Evolutionary conservation across 768 basidiomycete genomes (phyloP), one percentile per base, ranked within the genome.

Genomic region (Pulveroboletus sp.): DNA sequence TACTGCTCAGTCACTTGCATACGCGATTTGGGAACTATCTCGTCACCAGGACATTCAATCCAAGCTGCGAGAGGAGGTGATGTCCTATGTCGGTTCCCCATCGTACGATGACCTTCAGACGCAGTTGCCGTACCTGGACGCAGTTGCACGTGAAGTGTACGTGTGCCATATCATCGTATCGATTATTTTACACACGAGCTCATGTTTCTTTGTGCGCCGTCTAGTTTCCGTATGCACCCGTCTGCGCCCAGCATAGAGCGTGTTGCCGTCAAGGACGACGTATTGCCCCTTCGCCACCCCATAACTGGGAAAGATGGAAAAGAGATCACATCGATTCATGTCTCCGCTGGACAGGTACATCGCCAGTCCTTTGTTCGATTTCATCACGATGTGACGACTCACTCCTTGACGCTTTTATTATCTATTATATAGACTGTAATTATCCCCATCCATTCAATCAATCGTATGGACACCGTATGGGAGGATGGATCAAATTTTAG

Each of bases 11-110:
- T 33, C 50, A 13, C 50, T 51, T 2, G n/a, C 45, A 19, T 47
- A 48, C 14, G 50, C 45, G n/a, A 41, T 41, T 16, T 51, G 50
- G 45, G 45, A 51, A 23, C 45, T 51, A n/a, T 21, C 32, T 17
- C 40, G 39, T n/a, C 50, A 48, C 23, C 45, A 34, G 2, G 17
- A 51, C 7, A 25, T 48, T 10, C 50, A 48, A 31, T 9, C 45
- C 12, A 20, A 34, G 2, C 19, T 51, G 17, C 39, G 46, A 31
- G 40, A 51, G 7, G 50, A 51, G 40, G 29, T 40, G 29, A 37
- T 25, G 40, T 10, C 46, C 10, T 25, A 31, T 7, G 13, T 35
- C 16, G 45, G 45, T 6, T 47, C 45, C 10, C 50, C 50, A 6
- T 35, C 50, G 1, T 51, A 51, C 33, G 45, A 51, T n/a, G 46